Evolutionary conservation across 257 asterid species (phyloP), one percentile per base, ranked within the genome.

Genomic region (Echites panduratus): DNA sequence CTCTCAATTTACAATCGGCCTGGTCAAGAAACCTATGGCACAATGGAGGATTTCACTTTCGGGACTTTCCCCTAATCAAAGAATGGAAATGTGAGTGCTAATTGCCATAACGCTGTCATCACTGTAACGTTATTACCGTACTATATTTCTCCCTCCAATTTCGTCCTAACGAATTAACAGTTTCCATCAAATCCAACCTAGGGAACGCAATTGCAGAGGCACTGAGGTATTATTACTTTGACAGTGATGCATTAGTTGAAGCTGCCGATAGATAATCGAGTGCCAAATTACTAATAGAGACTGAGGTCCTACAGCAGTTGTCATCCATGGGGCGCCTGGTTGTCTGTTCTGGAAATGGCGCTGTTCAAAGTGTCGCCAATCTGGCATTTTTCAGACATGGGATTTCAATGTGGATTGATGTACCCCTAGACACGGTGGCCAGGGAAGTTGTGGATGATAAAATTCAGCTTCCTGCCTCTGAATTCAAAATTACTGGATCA

Each of bases 291-390:
- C 69, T 77, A 64, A 52, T 85, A 20, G 84, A 88, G 98, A 91
- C 91, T 2, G 99, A 94, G 84, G 96, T 94, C 48, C 79, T 94
- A 85, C 89, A 85, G 86, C 99, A 95, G 86, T 78, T 95, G 81
- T 95, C 99, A 50, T 92, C 98, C 32, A 87, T 95, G 97, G 98
- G 98, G 22, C 96, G 97, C 77, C 84, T 95, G 75, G 88, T 95
- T 81, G 96, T 95, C 75, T 86, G 79, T 83, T 96, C 96, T 76
- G 99, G 99, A 73, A 89, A 89, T 90, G 97, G 98, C 73, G 90
- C 98, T 35, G 98, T 95, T 83, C 92, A 85, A 77, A 73, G 80
- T 67, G 71, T 95, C 9, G 77, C 89, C 20, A 95, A 95, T 84
- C 81, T 95, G 97, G 97, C 94, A 62, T 83, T 88, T 58, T 50